Percentiles rank a stretch among this genome's conserved stretches.
Conservation (phyloP, 1,284 basidiomycete genomes). For the Wallemia mellicola region DNA sequence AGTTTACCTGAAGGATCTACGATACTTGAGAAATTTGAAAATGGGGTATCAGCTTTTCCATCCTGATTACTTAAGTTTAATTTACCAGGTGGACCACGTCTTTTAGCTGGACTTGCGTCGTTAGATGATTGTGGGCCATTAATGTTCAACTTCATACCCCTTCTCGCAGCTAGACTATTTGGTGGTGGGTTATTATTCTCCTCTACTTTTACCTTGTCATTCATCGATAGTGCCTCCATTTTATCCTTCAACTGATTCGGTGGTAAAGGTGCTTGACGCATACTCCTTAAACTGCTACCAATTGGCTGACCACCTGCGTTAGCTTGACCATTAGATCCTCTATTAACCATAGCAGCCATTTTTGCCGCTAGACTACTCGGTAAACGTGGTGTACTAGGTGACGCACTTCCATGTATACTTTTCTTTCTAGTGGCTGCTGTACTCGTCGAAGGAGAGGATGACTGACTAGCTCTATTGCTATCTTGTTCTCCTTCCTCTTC, state of each 20-base stretch:
- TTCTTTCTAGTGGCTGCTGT: not conserved
- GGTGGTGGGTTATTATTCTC: not conserved
- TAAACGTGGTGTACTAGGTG: not conserved
- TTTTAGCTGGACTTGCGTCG: not conserved
- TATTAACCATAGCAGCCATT: not conserved
- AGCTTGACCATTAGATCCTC: too few relatives aligned
- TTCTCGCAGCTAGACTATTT: not conserved
- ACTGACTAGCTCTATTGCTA: not conserved
- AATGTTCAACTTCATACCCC: not conserved
- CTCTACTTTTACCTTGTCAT: not conserved
- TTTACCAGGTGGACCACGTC: not conserved
- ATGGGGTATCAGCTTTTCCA: not conserved
- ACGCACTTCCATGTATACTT: not conserved
- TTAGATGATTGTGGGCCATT: not conserved
- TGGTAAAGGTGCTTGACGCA: not conserved
- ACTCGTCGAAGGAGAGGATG: not conserved
- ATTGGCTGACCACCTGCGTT: not conserved
- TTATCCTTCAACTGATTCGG: not conserved
- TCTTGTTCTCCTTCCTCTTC: not conserved
- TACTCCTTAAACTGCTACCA: not conserved
- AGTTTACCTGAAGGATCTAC: constrained; percentile 67
- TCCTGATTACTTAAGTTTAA: not conserved
- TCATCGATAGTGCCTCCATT: not conserved
- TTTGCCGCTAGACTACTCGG: not conserved
- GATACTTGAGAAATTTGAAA: constrained; percentile 1